Base-by-base conservation (phyloP, 306 rosid species). In the Acacia confusa region DNA sequence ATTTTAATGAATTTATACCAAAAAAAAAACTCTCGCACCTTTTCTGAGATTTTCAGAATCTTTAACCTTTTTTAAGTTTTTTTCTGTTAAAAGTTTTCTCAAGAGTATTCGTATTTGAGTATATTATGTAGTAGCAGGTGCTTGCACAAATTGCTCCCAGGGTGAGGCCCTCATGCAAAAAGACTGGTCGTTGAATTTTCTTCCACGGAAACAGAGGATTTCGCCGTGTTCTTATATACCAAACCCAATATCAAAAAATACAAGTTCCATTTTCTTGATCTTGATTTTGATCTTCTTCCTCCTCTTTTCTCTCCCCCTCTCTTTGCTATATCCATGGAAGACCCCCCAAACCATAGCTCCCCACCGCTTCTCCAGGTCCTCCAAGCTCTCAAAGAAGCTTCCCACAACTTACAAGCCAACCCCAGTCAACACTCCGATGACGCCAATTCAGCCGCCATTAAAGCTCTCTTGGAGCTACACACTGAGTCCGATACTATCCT, bases 341-440 rank as follows among this genome's bases (percentile, higher is more conserved):
- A 76, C 7, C 47, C 79, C 34, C 58, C 70, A 2, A 83, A 74
- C 52, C 84, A 67, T 20, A 91, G 88, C 4, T 22, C 61, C 25
- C 88, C 90, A 6, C 84, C 86, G 74, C 86, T 93, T 11, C 78
- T 95, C 1, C 78, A 88, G 64, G 97, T 93, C 38, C 90, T 95
- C 0, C 89, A 95, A 85, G 99, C 97, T 60, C 89, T 95, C 0
- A 95, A 95, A 86, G 90, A 93, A 85, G 99, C 97, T 17, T 88
- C 97, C 1, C 94, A 84, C 14, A 89, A 89, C 25, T 79, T 93
- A 20, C 95, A 89, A 73, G 14, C 77, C 3, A 71, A 87, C 70
- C 91, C 94, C 17, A 81, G 70, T 41, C 86, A 72, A 12, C 84
- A 85, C 74, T 74, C 90, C 69, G 73, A 81, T 34, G 83, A 86